These are phyloP conservation scores for Hypoxylon sp. DNA, from an alignment of 2,329 filamentous ascomycete species.

Conservation along the genomic window DNA sequence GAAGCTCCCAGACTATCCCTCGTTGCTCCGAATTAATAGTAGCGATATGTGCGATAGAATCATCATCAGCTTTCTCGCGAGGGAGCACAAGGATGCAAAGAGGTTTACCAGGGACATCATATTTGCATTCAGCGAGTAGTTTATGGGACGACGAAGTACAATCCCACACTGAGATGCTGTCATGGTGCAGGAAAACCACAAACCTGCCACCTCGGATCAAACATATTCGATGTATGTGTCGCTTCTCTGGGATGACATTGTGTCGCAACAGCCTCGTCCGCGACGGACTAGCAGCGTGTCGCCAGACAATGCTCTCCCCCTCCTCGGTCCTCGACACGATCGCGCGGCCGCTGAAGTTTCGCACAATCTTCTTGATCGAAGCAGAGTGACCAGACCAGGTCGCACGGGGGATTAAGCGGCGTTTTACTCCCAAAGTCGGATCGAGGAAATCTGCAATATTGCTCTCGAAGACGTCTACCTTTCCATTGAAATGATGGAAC, in stretches of 20 bases:
- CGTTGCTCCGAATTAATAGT: slow-evolving; percentile 84
- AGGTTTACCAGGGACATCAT: slow-evolving; percentile 76
- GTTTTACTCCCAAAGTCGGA: slow-evolving; percentile 70
- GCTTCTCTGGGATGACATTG: slow-evolving; percentile 75
- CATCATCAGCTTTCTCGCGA: slow-evolving; percentile 68
- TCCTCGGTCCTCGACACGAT: slow-evolving; percentile 84
- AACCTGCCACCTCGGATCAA: slow-evolving; percentile 83
- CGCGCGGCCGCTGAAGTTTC: slow-evolving; percentile 84
- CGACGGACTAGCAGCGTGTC: slow-evolving; percentile 69
- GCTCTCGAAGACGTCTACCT: slow-evolving; percentile 84
- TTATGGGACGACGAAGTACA: slow-evolving; percentile 72
- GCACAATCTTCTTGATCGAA: slow-evolving; percentile 86
- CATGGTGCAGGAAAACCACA: slow-evolving; percentile 83
- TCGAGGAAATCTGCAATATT: slow-evolving; percentile 86
- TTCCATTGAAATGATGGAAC: slow-evolving; percentile 87
- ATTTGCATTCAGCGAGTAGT: slow-evolving; percentile 71
- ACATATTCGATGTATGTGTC: slow-evolving; percentile 85
- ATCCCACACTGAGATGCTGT: slow-evolving; percentile 84
- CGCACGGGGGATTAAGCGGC: slow-evolving; percentile 73
- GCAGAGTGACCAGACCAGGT: slow-evolving; percentile 89
- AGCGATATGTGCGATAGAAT: slow-evolving; percentile 78
- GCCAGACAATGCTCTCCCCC: slow-evolving; percentile 88
- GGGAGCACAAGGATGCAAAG: slow-evolving; percentile 85
- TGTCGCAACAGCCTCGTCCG: slow-evolving; percentile 73
- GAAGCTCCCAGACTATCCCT: slow-evolving; percentile 86